Evolutionary conservation across 1,139 yeast genomes (phyloP).

Genomic region (Scheffersomyces cryptocercus): DNA sequence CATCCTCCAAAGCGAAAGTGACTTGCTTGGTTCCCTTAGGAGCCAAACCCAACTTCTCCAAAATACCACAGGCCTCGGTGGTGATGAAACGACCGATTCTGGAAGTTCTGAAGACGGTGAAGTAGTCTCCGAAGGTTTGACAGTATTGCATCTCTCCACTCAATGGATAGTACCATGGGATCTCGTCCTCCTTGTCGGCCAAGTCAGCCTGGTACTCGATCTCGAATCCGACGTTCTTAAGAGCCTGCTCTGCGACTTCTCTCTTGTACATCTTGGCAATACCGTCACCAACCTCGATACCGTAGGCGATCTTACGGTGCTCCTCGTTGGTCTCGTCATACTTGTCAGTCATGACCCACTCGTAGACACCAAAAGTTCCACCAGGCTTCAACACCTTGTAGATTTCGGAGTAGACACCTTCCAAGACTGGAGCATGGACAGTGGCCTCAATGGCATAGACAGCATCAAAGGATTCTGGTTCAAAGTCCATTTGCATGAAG

Average conservation of each 20-base stretch:
- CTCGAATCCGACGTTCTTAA: constrained; percentile 85
- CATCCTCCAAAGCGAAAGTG: constrained; percentile 91
- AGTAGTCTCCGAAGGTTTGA: constrained; percentile 75
- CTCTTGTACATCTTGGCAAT: constrained; percentile 94
- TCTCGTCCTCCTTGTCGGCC: constrained; percentile 77
- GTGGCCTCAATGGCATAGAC: constrained; percentile 99
- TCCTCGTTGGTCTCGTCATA: constrained; percentile 86
- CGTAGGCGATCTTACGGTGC: constrained; percentile 94
- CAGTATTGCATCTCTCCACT: constrained; percentile 91
- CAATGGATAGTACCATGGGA: constrained; percentile 98
- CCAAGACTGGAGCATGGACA: constrained; percentile 95
- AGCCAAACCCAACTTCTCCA: constrained; percentile 86
- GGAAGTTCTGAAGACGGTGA: constrained; percentile 89
- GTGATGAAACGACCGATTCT: constrained; percentile 83
- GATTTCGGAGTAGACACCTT: constrained; percentile 94
- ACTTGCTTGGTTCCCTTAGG: constrained; percentile 94
- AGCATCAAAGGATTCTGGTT: constrained; percentile 86
- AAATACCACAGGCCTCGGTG: constrained; percentile 71
- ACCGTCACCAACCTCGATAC: constrained; percentile 98
- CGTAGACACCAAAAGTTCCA: constrained; percentile 96
- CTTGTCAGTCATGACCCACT: constrained; percentile 97
- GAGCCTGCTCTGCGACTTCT: constrained; percentile 85
- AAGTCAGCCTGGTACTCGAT: constrained; percentile 74
- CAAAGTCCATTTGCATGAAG: constrained; percentile 98
- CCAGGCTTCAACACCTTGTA: constrained; percentile 97